Evolutionary conservation across 805 yeast genomes (phyloP).

Genomic region (Saccharomyces eubayanus): DNA sequence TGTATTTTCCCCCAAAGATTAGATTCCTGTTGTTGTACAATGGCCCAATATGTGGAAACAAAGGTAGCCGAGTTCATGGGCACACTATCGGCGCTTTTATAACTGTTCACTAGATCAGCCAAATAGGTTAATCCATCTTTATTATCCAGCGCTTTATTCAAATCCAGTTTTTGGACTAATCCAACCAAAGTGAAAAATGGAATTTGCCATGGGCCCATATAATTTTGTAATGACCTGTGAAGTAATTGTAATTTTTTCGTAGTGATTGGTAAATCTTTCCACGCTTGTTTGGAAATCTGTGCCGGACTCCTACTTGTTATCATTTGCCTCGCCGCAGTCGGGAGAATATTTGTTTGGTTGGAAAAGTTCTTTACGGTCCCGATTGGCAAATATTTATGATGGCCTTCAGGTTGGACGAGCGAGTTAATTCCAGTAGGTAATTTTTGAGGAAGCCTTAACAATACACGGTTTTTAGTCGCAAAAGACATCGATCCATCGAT

Average conservation of each 20-base stretch:
- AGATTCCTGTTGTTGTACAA: constrained; percentile 39
- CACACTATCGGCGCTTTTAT: background rate
- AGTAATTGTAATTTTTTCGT: constrained; percentile 38
- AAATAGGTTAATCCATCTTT: constrained; percentile 1
- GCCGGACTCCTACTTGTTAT: constrained; percentile 31
- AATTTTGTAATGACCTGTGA: constrained; percentile 38
- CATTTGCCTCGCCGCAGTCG: constrained; percentile 28
- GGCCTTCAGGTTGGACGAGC: constrained; percentile 13
- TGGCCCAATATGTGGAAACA: constrained; percentile 41
- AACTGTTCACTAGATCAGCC: background rate
- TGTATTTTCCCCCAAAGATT: constrained; percentile 37
- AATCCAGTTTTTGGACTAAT: constrained; percentile 30
- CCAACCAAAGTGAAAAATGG: constrained; percentile 33
- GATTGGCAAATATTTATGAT: constrained; percentile 24
- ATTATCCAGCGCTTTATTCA: constrained; percentile 16
- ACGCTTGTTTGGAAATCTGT: constrained; percentile 35
- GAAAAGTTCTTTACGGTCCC: constrained; percentile 24
- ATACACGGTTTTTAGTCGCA: constrained; percentile 38
- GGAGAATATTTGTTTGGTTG: constrained; percentile 26
- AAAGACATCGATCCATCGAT: constrained; percentile 50
- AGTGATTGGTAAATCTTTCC: constrained; percentile 34
- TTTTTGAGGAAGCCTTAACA: constrained; percentile 44
- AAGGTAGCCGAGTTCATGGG: constrained; percentile 8
- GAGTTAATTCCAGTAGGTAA: constrained; percentile 13
- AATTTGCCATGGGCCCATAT: constrained; percentile 35